Evolutionary conservation across 208 protist genomes (phyloP).

Genomic region (Porcisia hertigi): DNA sequence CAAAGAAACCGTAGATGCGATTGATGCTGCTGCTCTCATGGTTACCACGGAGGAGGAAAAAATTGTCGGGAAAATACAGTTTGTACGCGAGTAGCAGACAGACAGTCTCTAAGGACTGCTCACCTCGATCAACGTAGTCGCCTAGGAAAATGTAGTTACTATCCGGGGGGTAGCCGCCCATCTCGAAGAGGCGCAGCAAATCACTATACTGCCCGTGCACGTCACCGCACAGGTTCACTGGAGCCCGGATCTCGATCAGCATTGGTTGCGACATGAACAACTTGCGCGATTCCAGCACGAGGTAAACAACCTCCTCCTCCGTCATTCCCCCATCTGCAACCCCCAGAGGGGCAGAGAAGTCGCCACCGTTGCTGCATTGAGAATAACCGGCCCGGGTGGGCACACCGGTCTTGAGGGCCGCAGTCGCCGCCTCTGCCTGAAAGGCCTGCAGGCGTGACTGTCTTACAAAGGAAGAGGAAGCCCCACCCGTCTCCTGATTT

Average conservation of each 20-base stretch:
- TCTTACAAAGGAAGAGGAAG: conserved; percentile 40
- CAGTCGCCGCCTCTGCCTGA: conserved; percentile 24
- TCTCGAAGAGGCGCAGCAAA: conserved; percentile 79
- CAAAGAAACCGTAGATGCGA: conserved; percentile 89
- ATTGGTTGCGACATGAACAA: conserved; percentile 91
- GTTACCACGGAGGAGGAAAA: conserved; percentile 91
- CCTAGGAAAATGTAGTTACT: conserved; percentile 96
- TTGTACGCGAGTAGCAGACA: conserved; percentile 84
- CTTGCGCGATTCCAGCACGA: conserved; percentile 77
- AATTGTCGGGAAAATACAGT: conserved; percentile 75
- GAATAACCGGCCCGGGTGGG: conserved; percentile 20
- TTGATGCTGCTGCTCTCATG: conserved; percentile 85
- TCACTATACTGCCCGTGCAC: conserved; percentile 88
- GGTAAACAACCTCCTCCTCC: conserved; percentile 72
- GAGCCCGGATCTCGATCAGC: conserved; percentile 81
- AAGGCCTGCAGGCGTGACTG: conserved; percentile 50
- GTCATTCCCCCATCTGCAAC: conserved; percentile 38
- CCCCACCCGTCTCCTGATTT: conserved; percentile 8
- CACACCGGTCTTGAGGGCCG: conserved; percentile 12
- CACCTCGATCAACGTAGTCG: conserved; percentile 97
- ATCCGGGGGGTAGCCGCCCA: conserved; percentile 42
- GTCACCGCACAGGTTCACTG: conserved; percentile 87
- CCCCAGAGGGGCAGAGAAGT: not conserved
- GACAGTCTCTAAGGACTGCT: conserved; percentile 71
- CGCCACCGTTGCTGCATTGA: conserved; percentile 7